phyloP scores from a whole-genome alignment of 2,329 filamentous ascomycete species.

The Colletotrichum agaves region DNA sequence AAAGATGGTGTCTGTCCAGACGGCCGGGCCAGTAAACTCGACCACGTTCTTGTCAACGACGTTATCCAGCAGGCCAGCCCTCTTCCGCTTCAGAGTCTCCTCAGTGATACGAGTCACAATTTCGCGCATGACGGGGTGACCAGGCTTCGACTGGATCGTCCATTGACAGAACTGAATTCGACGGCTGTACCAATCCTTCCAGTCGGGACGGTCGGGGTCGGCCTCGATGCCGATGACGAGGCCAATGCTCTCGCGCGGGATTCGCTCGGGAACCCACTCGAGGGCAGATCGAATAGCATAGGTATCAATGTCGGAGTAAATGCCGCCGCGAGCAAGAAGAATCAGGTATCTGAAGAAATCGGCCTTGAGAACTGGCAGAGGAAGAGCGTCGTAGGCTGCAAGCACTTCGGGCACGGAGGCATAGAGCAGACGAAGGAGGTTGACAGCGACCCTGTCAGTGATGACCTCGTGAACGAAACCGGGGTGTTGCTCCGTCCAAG shows the following conservation, averaged over 20 bases:
- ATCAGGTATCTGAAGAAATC: slow-evolving; percentile 84
- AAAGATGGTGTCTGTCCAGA: slow-evolving; percentile 95
- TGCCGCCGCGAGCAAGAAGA: slow-evolving; percentile 68
- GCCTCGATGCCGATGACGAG: slow-evolving; percentile 96
- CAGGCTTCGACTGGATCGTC: slow-evolving; percentile 96
- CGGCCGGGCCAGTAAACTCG: slow-evolving; percentile 91
- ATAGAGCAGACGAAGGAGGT: slow-evolving; percentile 88
- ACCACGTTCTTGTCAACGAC: slow-evolving; percentile 77
- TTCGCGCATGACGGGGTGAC: slow-evolving; percentile 90
- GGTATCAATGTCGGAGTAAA: slow-evolving; percentile 94
- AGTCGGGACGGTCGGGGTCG: slow-evolving; percentile 91
- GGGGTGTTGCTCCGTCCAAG: slow-evolving; percentile 88
- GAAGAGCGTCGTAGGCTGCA: slow-evolving; percentile 79
- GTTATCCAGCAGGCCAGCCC: slow-evolving; percentile 69
- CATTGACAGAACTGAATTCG: slow-evolving; percentile 99
- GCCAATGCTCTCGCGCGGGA: slow-evolving; percentile 82
- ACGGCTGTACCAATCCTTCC: slow-evolving; percentile 95
- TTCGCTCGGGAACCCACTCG: slow-evolving; percentile 85
- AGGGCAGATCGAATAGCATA: slow-evolving; percentile 82
- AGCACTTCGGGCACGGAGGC: slow-evolving; percentile 82
- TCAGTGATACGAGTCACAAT: slow-evolving; percentile 88
- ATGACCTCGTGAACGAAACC: slow-evolving; percentile 97
- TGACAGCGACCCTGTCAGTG: slow-evolving; percentile 85
- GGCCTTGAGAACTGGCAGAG: slow-evolving; percentile 79
- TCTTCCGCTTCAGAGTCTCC: slow-evolving; percentile 80